A percentile compares a stretch with the other conserved stretches of the same genome.
Conservation (phyloP, 148 eudicot species). For the Nepenthes mirabilis region DNA sequence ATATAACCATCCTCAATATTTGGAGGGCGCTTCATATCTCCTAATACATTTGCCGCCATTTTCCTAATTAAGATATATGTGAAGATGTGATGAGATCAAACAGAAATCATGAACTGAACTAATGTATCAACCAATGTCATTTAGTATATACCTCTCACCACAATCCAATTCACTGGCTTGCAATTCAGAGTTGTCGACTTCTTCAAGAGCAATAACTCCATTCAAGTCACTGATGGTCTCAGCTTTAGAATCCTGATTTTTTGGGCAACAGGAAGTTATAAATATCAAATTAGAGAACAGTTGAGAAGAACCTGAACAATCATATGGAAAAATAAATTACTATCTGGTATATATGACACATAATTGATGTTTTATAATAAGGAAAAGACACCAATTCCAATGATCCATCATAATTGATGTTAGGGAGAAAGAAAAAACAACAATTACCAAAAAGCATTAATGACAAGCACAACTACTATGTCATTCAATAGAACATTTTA, state of each 20-base stretch:
- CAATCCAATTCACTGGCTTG: conserved; percentile 20
- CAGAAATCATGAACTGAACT: neutral
- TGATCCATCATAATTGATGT: too few relatives aligned
- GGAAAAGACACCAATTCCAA: too few relatives aligned
- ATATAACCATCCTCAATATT: conserved; percentile 27
- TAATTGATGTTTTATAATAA: too few relatives aligned
- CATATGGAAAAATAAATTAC: too few relatives aligned
- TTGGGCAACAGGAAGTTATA: neutral
- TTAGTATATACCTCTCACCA: conserved; percentile 32
- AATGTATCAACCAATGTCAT: neutral
- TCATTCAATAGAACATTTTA: too few relatives aligned
- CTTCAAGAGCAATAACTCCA: conserved; percentile 30
- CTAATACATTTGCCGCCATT: conserved; percentile 21
- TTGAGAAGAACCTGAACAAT: too few relatives aligned
- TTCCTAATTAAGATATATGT: conserved; percentile 24
- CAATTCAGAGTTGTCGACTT: conserved; percentile 15
- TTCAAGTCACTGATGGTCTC: conserved; percentile 21
- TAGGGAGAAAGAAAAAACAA: too few relatives aligned
- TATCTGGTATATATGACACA: too few relatives aligned
- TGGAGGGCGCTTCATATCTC: conserved; percentile 25
- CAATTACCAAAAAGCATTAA: too few relatives aligned
- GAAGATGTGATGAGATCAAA: conserved; percentile 2
- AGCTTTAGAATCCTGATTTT: conserved; percentile 35
- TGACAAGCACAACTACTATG: too few relatives aligned
- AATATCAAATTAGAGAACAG: neutral